Evolutionary conservation across 2,329 filamentous ascomycete species (phyloP).

Genomic region (Plenodomus lindquistii): DNA sequence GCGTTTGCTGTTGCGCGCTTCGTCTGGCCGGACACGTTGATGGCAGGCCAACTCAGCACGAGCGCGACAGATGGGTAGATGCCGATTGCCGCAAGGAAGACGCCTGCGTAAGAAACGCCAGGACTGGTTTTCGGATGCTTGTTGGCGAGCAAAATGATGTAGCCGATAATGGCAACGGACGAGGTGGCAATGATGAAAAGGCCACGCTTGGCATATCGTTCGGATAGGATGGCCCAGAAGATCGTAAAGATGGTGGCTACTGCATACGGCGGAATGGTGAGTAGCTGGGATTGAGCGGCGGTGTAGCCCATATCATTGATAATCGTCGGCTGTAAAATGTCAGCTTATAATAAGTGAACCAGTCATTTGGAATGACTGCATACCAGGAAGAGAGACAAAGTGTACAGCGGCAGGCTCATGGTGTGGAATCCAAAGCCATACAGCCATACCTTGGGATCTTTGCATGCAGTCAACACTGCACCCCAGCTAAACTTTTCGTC

Average conservation of each 20-base stretch:
- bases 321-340: slow-evolving; percentile 55
- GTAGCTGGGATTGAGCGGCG: slow-evolving; percentile 47
- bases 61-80: slow-evolving; percentile 47
- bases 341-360: not conserved
- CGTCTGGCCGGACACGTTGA: slow-evolving; percentile 58
- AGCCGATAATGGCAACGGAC: slow-evolving; percentile 41
- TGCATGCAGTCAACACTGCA: slow-evolving; percentile 65
- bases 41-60: slow-evolving; percentile 55
- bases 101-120: slow-evolving; percentile 44
- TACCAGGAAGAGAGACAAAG: slow-evolving; percentile 44
- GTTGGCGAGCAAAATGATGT: slow-evolving; percentile 45
- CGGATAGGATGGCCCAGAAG: slow-evolving; percentile 39
- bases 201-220: slow-evolving; percentile 35
- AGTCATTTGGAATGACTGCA: slow-evolving; percentile 16
- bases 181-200: slow-evolving; percentile 43
- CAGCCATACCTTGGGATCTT: slow-evolving; percentile 51
- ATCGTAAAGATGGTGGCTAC: slow-evolving; percentile 44
- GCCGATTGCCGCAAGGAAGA: slow-evolving; percentile 44
- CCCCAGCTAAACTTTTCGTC: slow-evolving; percentile 71
- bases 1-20: slow-evolving; percentile 56
- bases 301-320: slow-evolving; percentile 51
- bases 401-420: slow-evolving; percentile 61
- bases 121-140: slow-evolving; percentile 34
- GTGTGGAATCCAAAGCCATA: slow-evolving; percentile 75
- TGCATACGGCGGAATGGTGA: slow-evolving; percentile 53